phyloP scores from a whole-genome alignment of 768 basidiomycete species.

The Cubamyces lactineus region DNA sequence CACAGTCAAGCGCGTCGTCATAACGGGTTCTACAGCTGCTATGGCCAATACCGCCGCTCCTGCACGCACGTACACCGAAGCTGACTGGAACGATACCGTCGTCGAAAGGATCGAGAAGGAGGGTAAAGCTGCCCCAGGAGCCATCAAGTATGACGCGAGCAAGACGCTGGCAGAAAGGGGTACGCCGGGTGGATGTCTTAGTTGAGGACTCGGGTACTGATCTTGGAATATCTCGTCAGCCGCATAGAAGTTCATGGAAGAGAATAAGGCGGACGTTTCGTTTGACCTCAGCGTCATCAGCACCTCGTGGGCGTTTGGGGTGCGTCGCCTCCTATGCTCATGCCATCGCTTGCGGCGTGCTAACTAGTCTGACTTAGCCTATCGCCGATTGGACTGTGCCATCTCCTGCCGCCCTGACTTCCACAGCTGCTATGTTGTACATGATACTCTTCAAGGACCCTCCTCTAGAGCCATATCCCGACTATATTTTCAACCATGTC shows the following conservation, averaged over 20 bases:
- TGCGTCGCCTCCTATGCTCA: not conserved
- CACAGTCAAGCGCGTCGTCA: conserved; percentile 62
- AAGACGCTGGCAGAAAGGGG: conserved; percentile 61
- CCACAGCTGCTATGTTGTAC: not conserved
- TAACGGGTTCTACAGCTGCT: conserved; percentile 57
- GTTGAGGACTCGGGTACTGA: not conserved
- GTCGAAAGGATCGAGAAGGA: conserved; percentile 48
- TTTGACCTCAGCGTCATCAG: conserved; percentile 54
- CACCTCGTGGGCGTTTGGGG: conserved; percentile 35
- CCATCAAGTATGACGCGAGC: conserved; percentile 55
- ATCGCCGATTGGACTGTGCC: not conserved
- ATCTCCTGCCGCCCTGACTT: not conserved
- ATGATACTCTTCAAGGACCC: not conserved
- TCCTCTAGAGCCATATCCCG: too few relatives aligned
- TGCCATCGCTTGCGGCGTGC: too few relatives aligned
- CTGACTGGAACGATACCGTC: conserved; percentile 62
- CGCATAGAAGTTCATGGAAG: conserved; percentile 52
- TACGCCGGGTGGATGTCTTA: not conserved
- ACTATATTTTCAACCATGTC: conserved; percentile 27
- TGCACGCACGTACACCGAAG: conserved; percentile 45
- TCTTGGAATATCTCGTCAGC: conserved; percentile 25
- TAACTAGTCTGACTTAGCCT: not conserved
- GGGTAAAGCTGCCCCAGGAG: conserved; percentile 45
- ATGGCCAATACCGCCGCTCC: conserved; percentile 34
- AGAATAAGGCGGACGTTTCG: conserved; percentile 33